Percentiles rank a stretch among this genome's conserved stretches.
Evolutionary conservation across 164 flowering plant genomes (phyloP).

Genomic region (Berberis thunbergii): DNA sequence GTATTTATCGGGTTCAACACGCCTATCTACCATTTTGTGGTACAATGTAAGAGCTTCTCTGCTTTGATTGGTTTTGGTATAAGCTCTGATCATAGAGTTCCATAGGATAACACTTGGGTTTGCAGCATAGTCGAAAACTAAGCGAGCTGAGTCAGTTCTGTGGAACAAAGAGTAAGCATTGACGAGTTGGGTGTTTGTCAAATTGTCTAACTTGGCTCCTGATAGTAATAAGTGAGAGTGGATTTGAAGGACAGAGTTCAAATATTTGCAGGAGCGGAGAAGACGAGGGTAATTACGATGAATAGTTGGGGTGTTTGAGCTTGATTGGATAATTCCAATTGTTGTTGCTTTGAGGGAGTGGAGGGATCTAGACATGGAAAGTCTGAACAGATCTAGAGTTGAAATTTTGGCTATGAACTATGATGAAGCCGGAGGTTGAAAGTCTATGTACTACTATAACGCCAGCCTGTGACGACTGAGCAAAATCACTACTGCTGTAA

Average conservation of each 20-base stretch:
- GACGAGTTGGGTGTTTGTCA: slow-evolving; percentile 34
- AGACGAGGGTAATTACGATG: slow-evolving; percentile 16
- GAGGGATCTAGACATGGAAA: too few relatives aligned
- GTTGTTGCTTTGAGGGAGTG: slow-evolving; percentile 14
- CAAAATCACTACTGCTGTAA: too few relatives aligned
- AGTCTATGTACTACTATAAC: too few relatives aligned
- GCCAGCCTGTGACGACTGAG: too few relatives aligned
- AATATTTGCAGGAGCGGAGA: slow-evolving; percentile 36
- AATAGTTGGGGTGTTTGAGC: neutral
- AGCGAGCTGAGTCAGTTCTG: slow-evolving; percentile 26
- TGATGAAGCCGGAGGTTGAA: too few relatives aligned
- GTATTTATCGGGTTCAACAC: slow-evolving; percentile 44
- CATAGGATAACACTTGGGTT: slow-evolving; percentile 39
- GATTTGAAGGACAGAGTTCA: slow-evolving; percentile 38
- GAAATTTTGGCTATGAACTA: too few relatives aligned
- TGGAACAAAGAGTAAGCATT: slow-evolving; percentile 39
- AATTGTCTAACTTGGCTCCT: slow-evolving; percentile 22
- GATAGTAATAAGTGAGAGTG: slow-evolving; percentile 44
- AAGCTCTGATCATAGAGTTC: slow-evolving; percentile 62
- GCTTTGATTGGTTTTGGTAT: slow-evolving; percentile 24
- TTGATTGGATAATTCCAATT: slow-evolving; percentile 1
- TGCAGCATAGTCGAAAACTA: slow-evolving; percentile 26
- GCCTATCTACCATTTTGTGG: slow-evolving; percentile 26
- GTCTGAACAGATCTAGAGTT: too few relatives aligned
- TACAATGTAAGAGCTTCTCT: slow-evolving; percentile 38